These are phyloP conservation scores for Periconia sp. DNA, from an alignment of 2,329 filamentous ascomycete species.

Conservation along the genomic window DNA sequence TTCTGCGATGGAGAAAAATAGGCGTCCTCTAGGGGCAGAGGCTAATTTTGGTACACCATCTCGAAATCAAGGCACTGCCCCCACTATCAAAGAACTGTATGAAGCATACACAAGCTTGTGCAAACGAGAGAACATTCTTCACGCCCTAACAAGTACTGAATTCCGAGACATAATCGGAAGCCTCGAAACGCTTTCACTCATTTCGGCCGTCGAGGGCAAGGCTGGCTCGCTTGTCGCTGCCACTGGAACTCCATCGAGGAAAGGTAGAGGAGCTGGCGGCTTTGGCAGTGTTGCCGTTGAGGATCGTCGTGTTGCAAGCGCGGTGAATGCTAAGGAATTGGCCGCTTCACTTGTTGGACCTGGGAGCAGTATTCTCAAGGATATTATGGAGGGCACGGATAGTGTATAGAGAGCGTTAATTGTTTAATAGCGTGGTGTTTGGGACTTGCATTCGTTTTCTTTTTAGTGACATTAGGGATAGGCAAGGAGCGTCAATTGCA, in stretches of 20 bases:
- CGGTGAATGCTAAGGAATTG: slow-evolving; percentile 78
- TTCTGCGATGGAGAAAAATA: slow-evolving; percentile 80
- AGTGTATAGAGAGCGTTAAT: background rate
- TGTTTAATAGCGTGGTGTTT: slow-evolving; percentile 4
- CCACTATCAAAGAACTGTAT: slow-evolving; percentile 81
- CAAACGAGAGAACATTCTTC: slow-evolving; percentile 82
- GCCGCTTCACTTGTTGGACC: slow-evolving; percentile 65
- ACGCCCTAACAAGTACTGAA: slow-evolving; percentile 86
- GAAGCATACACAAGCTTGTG: slow-evolving; percentile 82
- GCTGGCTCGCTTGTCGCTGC: slow-evolving; percentile 64
- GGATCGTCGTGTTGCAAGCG: slow-evolving; percentile 77
- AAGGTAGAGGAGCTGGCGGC: slow-evolving; percentile 52
- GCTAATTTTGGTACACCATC: slow-evolving; percentile 44
- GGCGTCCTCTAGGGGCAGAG: slow-evolving; percentile 48
- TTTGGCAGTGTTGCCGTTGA: slow-evolving; percentile 59
- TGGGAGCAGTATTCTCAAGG: slow-evolving; percentile 44
- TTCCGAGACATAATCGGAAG: slow-evolving; percentile 92
- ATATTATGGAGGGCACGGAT: slow-evolving; percentile 29
- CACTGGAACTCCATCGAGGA: slow-evolving; percentile 71
- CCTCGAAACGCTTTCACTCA: slow-evolving; percentile 81
- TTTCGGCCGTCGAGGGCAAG: slow-evolving; percentile 71
- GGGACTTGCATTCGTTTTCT: background rate
- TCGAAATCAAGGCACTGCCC: slow-evolving; percentile 59
- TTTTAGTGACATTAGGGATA: background rate
- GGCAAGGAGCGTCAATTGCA: background rate